A percentile compares a stretch with the other conserved stretches of the same genome.
Evolutionary conservation across 257 asterid species (phyloP).

Genomic region (Solanum chiquidenum): DNA sequence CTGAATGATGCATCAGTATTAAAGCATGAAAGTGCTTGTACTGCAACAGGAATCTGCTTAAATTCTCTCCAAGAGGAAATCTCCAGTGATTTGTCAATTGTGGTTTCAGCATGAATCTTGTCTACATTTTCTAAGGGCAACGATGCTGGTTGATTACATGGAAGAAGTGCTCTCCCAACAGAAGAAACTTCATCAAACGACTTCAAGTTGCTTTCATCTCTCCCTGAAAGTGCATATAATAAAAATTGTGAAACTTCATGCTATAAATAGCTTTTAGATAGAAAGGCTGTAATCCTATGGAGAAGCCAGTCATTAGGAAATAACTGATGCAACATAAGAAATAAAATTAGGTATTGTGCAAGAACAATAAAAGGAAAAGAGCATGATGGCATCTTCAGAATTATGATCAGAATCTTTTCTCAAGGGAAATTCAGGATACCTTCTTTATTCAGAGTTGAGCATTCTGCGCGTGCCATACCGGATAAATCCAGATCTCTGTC

Average conservation of each 20-base stretch:
- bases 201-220: not conserved
- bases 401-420: constrained; percentile 5
- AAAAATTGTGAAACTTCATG: not conserved
- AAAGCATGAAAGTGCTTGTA: constrained; percentile 19
- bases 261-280: not conserved
- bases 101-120: not conserved
- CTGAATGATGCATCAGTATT: not conserved
- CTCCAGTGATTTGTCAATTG: not conserved
- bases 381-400: not conserved
- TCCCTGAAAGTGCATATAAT: not conserved
- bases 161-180: not conserved
- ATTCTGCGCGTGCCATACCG: constrained; percentile 4
- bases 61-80: constrained; percentile 3
- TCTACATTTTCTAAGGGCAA: not conserved
- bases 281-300: not conserved
- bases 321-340: not conserved
- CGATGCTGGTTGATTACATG: not conserved
- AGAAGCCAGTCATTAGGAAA: not conserved
- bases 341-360: not conserved
- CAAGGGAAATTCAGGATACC: not conserved
- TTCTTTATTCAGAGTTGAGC: constrained; percentile 2
- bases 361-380: not conserved
- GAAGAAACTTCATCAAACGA: not conserved
- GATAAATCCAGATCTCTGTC: constrained; percentile 1
- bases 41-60: not conserved